Evolutionary conservation across 2,329 filamentous ascomycete genomes (phyloP), one percentile per base, ranked within the genome.

Genomic region (Didymella keratinophila): DNA sequence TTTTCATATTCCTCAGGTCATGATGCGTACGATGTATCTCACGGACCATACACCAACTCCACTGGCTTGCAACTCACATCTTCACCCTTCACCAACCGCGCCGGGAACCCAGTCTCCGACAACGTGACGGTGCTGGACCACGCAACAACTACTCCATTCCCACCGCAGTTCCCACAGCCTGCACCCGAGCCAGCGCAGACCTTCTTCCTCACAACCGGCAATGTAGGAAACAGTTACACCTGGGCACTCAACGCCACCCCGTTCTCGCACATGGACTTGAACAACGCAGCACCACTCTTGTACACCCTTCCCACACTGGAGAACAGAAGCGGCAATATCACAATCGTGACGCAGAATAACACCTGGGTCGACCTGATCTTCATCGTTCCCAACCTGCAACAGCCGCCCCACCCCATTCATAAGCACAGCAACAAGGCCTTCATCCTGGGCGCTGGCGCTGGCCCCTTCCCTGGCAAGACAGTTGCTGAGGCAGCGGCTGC

Each of bases 361-460:
- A 71, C 71, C 1, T 75, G 72, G 71, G 60, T 77, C 9, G 73
- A 77, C 36, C 61, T 76, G 2, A 61, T 76, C 43, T 65, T 76
- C 59, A 44, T 64, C 14, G 64, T 69, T 6, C 49, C 58, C 1
- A 64, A 63, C 6, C 52, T 52, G 18, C 50, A 56, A 4, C 83
- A 86, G 65, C 84, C 82, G 4, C 78, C 83, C 10, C 87, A 89
- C 58, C 83, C 85, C 0, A 84, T 89, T 49, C 87, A 89, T 79
- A 88, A 88, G 76, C 87, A 89, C 73, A 82, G 83, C 45, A 85
- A 83, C 65, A 87, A 86, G 69, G 85, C 84, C 75, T 88, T 80
- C 65, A 74, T 82, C 20, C 79, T 89, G 32, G 87, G 86, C 1
- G 57, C 74, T 0, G 86, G 85, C 2, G 52, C 63, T 14, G 74